Percentiles rank a stretch among this genome's conserved stretches.
These are phyloP conservation scores for Metschnikowia baotianmanensis DNA, from an alignment of 805 yeast species.

Conservation along the genomic window DNA sequence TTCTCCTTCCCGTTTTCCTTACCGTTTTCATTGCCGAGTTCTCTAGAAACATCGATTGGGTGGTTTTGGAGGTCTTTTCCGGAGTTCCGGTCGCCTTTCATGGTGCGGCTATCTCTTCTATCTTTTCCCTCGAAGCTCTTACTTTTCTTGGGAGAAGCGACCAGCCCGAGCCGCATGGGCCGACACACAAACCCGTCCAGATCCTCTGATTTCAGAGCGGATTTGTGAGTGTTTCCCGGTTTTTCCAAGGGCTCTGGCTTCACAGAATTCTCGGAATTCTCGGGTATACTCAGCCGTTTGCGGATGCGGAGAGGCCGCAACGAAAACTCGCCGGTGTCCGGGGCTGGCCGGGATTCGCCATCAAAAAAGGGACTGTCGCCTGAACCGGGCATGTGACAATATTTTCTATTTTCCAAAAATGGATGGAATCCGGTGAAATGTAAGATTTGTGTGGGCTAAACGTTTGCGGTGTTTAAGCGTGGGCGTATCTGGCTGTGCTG, in stretches of 20 bases:
- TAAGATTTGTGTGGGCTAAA: too few species aligned
- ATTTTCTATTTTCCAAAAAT: neutral
- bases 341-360: too few species aligned
- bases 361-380: too few species aligned
- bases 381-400: conserved; percentile 3
- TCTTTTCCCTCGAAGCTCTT: neutral
- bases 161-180: conserved; percentile 33
- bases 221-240: conserved; percentile 1
- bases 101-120: neutral
- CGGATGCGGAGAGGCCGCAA: conserved; percentile 18
- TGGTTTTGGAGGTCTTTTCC: too few species aligned
- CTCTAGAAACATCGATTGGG: too few species aligned
- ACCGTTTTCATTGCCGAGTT: too few species aligned
- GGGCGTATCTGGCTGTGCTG: too few species aligned
- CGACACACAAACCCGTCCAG: conserved; percentile 37
- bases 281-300: conserved; percentile 8
- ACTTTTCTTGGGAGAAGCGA: conserved; percentile 2
- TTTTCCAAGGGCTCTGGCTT: neutral
- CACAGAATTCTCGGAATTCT: too few species aligned
- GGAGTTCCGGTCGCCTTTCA: too few species aligned
- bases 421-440: too few species aligned
- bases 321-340: conserved; percentile 9
- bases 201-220: conserved; percentile 2
- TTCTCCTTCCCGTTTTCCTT: too few species aligned
- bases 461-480: too few species aligned